phyloP scores from a whole-genome alignment of 139 green algal species.

The Micractinium sp. region DNA sequence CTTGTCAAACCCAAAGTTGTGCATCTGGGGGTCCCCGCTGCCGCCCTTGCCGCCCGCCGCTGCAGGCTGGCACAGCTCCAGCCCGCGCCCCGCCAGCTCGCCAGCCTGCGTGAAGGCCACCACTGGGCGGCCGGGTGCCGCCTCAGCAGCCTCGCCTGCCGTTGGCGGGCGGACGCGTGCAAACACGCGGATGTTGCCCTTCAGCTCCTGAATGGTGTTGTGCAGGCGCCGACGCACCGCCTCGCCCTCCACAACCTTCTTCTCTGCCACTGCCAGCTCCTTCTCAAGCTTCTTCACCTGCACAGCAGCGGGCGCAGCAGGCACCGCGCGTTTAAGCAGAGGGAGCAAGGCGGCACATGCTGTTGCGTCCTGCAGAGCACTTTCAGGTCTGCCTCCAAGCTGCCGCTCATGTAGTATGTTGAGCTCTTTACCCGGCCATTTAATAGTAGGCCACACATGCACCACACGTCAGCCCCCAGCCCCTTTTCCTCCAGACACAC shows the following conservation, averaged over 20 bases:
- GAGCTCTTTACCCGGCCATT: background rate
- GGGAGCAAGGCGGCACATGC: background rate
- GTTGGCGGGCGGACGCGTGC: constrained; percentile 74
- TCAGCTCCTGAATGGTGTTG: constrained; percentile 82
- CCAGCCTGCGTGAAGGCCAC: constrained; percentile 57
- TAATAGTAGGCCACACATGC: background rate
- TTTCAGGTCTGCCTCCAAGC: no score
- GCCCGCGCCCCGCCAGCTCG: constrained; percentile 41
- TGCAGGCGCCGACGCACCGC: constrained; percentile 70
- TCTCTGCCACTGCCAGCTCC: constrained; percentile 48
- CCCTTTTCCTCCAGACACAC: constrained; percentile 17
- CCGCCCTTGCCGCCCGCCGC: constrained; percentile 12
- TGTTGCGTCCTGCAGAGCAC: background rate
- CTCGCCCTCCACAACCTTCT: constrained; percentile 56
- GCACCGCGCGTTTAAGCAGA: background rate
- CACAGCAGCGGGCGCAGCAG: background rate
- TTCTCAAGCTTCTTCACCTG: constrained; percentile 72
- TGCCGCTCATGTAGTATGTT: no score
- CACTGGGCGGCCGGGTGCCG: constrained; percentile 8
- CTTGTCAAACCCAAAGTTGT: constrained; percentile 81
- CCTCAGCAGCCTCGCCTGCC: constrained; percentile 25
- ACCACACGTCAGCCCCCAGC: constrained; percentile 41
- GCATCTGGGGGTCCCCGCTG: constrained; percentile 49
- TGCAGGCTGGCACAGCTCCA: constrained; percentile 46
- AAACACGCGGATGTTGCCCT: constrained; percentile 92